Evolutionary conservation across 768 basidiomycete genomes (phyloP).

Genomic region (Trametes maxima): DNA sequence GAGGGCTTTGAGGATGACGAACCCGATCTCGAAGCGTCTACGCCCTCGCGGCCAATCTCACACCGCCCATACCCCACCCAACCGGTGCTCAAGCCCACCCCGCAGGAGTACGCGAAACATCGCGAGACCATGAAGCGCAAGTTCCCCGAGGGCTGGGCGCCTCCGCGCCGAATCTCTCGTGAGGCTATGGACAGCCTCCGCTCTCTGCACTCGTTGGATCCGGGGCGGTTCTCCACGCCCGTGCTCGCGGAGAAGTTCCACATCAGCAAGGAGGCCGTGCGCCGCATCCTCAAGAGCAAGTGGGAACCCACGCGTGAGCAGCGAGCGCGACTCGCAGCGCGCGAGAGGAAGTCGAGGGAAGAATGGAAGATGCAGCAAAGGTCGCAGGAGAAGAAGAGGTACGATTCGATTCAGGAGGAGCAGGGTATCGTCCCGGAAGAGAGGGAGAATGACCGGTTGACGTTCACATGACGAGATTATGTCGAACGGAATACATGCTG

Average conservation of each 20-base stretch:
- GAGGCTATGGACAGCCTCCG: slow-evolving; percentile 56
- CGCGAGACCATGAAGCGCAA: slow-evolving; percentile 35
- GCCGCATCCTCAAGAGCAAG: slow-evolving; percentile 49
- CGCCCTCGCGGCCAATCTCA: slow-evolving; percentile 5
- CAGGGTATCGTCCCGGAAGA: slow-evolving; percentile 1
- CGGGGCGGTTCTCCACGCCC: slow-evolving; percentile 43
- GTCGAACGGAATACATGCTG: too few species aligned
- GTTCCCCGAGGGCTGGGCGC: slow-evolving; percentile 49
- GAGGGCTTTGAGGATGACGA: slow-evolving; percentile 10
- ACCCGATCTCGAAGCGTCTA: slow-evolving; percentile 4
- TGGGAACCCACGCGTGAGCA: slow-evolving; percentile 43
- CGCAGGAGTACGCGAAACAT: slow-evolving; percentile 32
- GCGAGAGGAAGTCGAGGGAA: slow-evolving; percentile 31
- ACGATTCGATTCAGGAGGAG: slow-evolving; percentile 8
- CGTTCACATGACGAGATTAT: slow-evolving; percentile 11
- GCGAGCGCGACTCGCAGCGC: slow-evolving; percentile 31
- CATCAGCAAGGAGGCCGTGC: slow-evolving; percentile 54
- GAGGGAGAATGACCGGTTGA: slow-evolving; percentile 11
- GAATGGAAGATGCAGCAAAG: slow-evolving; percentile 25
- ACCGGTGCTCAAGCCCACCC: slow-evolving; percentile 26
- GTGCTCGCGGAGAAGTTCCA: slow-evolving; percentile 49
- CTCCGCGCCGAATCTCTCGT: slow-evolving; percentile 53
- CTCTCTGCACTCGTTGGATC: slow-evolving; percentile 45
- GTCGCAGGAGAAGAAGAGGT: slow-evolving; percentile 22
- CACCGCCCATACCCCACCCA: slow-evolving; percentile 15